Base-by-base conservation (phyloP, 495 filamentous ascomycete genomes). In the Chaetomium fimeti region DNA sequence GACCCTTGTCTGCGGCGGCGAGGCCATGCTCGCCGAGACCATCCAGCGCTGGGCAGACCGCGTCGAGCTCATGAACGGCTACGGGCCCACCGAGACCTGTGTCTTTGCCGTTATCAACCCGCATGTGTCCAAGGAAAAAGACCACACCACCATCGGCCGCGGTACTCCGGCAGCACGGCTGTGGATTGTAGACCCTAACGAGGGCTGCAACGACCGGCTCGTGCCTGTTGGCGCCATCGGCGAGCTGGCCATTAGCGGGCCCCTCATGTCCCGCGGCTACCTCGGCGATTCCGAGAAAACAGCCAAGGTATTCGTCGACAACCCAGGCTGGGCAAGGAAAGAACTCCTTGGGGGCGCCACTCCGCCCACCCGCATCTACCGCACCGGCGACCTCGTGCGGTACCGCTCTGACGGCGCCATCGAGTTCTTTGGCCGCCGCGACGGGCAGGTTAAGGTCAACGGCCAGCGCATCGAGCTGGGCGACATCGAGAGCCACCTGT, bases 201-300 rank as follows among this genome's bases (percentile, higher is more conserved):
- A 70, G 9, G 49, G 49, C 20, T 48, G 45, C 22, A 58, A 59
- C 12, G 53, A 65, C 49, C 56, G 52, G 20, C 66, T 72, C 22
- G 58, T 54, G 4, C 61, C 69, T 8, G 56, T 74, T 1, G 69
- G 68, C 5, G 78, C 78, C 20, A 76, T 83, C 40, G 84, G 84
- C 1, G 84, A 87, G 64, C 74, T 87, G 18, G 73, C 79, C 1
- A 70, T 86, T 15, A 80, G 81, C 64, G 83, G 82, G 0, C 77
- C 79, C 6, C 61, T 78, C 1, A 68, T 85, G 20, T 48, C 63
- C 29, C 57, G 63, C 9, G 90, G 90, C 9, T 93, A 93, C 63
- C 79, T 91, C 51, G 91, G 92, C 62, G 81, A 89, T 7, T 78
- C 83, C 5, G 83, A 90, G 54, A 75, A 87, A 32, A 88, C 85